Conservation (phyloP, 2,329 filamentous ascomycete species). For the Pseudonectria foliicola region DNA sequence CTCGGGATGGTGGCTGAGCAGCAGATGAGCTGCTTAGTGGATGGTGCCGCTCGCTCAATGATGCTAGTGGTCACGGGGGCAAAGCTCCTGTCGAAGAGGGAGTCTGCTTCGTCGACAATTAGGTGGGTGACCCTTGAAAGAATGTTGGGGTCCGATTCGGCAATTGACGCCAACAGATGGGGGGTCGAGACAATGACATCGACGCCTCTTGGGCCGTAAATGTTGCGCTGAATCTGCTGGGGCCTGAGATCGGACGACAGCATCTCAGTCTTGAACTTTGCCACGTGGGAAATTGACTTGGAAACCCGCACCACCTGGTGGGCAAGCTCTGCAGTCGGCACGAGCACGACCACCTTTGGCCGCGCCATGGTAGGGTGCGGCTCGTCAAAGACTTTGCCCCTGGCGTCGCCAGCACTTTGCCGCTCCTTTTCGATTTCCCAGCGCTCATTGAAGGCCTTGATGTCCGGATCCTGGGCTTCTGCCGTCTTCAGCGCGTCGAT, state of each 20-base stretch:
- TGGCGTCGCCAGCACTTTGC: slow-evolving; percentile 45
- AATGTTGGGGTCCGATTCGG: slow-evolving; percentile 82
- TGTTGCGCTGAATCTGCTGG: slow-evolving; percentile 72
- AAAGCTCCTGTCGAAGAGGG: slow-evolving; percentile 89
- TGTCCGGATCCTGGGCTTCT: slow-evolving; percentile 53
- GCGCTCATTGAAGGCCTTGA: slow-evolving; percentile 50
- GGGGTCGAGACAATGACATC: slow-evolving; percentile 85
- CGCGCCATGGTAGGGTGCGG: slow-evolving; percentile 68
- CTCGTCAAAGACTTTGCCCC: slow-evolving; percentile 59
- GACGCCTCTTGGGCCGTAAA: slow-evolving; percentile 75
- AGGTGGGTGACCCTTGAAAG: slow-evolving; percentile 86
- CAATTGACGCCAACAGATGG: slow-evolving; percentile 81
- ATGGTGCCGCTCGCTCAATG: slow-evolving; percentile 73
- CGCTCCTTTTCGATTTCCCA: slow-evolving; percentile 49
- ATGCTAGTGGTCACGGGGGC: slow-evolving; percentile 74
- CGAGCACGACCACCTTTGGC: slow-evolving; percentile 76
- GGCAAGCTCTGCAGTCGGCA: slow-evolving; percentile 89
- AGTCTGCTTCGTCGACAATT: slow-evolving; percentile 92
- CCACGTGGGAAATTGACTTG: slow-evolving; percentile 74
- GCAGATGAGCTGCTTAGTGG: slow-evolving; percentile 77
- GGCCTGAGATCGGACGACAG: slow-evolving; percentile 73
- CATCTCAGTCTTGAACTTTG: slow-evolving; percentile 79
- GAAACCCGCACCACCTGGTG: slow-evolving; percentile 75
- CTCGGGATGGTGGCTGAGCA: slow-evolving; percentile 95
- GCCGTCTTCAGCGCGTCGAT: slow-evolving; percentile 78